Conservation (phyloP, 805 yeast species). For the Sugiyamaella floridensis region DNA sequence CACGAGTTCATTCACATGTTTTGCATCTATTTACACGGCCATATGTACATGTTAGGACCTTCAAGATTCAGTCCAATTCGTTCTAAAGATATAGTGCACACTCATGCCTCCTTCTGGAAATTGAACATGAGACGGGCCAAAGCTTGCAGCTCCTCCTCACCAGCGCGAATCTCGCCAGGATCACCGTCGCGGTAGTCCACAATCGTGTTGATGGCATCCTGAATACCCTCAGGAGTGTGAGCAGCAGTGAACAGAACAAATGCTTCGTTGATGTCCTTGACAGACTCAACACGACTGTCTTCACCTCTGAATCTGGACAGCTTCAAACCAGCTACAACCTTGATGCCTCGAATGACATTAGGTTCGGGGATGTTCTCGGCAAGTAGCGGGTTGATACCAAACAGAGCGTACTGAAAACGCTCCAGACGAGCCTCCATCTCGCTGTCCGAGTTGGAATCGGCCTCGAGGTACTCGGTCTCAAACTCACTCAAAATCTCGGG, state of each 20-base stretch:
- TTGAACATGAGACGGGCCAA: slow-evolving; percentile 25
- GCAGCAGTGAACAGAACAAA: slow-evolving; percentile 43
- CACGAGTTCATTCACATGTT: not conserved
- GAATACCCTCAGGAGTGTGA: slow-evolving; percentile 35
- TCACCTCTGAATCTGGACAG: slow-evolving; percentile 41
- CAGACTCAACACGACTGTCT: slow-evolving; percentile 20
- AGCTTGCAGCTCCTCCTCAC: slow-evolving; percentile 21
- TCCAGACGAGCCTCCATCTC: slow-evolving; percentile 63
- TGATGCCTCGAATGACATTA: slow-evolving; percentile 59
- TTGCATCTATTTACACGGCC: not conserved
- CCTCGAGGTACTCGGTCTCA: slow-evolving; percentile 47
- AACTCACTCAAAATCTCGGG: slow-evolving; percentile 50
- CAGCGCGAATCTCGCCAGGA: slow-evolving; percentile 23
- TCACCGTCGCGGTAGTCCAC: slow-evolving; percentile 39
- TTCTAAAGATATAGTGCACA: not conserved
- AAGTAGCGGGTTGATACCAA: slow-evolving; percentile 71
- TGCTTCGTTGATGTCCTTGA: slow-evolving; percentile 38
- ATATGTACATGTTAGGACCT: not conserved
- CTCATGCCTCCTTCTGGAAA: slow-evolving; percentile 10
- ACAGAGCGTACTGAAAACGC: slow-evolving; percentile 74
- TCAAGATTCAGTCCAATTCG: not conserved
- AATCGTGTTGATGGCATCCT: slow-evolving; percentile 38
- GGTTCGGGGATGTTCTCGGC: slow-evolving; percentile 54
- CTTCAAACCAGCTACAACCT: slow-evolving; percentile 63
- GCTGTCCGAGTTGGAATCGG: slow-evolving; percentile 46